Evolutionary conservation across 2,329 filamentous ascomycete genomes (phyloP), one percentile per base, ranked within the genome.

Genomic region (Ophiocordyceps camponoti-rufipedis): DNA sequence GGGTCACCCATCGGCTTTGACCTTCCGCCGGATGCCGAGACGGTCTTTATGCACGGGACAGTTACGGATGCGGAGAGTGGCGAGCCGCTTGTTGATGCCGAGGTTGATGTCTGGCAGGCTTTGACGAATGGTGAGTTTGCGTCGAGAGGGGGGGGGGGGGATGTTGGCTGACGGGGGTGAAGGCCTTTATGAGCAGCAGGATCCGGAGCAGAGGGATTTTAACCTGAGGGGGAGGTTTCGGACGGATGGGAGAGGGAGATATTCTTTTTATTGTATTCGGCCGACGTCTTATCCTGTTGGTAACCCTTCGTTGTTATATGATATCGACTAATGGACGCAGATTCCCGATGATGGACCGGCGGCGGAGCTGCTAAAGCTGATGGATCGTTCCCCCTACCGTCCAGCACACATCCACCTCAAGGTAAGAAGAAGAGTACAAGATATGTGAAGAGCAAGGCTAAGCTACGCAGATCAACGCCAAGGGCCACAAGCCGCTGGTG

Each of bases 21-120:
- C 49, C 68, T 66, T 50, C 71, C 72, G 6, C 47, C 61, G 45
- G 65, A 68, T 47, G 65, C 57, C 13, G 53, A 82, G 49, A 63
- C 78, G 28, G 70, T 72, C 3, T 75, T 70, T 54, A 78, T 86
- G 69, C 73, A 84, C 51, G 82, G 84, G 44, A 61, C 60, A 33
- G 64, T 76, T 43, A 62, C 62, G n/a, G 69, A 69, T 41, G 74
- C 73, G 44, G 56, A 58, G 18, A 84, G 80, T 0, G 76, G 78
- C 45, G 64, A 75, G 59, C 80, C 81, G 0, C 67, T 89, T 41
- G 67, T 71, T 16, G 69, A 70, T 48, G 82, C 82, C 2, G 69
- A 75, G 19, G 70, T 91, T 33, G 84, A 89, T 55, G 71, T 88
- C 45, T 91, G 85, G 84, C 79, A 88, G 56, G 82, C 82, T 0